Base-by-base conservation (phyloP, 108 stramenopile species). In the Nitzschia palea region DNA sequence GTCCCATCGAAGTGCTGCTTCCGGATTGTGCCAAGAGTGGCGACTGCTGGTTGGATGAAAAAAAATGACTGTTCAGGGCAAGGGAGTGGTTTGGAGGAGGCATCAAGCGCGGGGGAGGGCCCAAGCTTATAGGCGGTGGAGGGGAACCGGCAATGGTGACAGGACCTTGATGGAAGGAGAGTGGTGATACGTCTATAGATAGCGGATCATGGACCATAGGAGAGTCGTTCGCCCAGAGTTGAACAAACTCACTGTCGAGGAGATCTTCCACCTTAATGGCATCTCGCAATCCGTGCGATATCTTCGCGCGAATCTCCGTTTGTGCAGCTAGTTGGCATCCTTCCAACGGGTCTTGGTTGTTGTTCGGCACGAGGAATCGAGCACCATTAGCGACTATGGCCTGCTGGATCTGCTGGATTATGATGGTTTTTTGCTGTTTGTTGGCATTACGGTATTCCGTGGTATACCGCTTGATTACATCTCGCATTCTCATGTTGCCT, bases 401-500 rank as follows among this genome's bases (percentile, higher is more conserved):
- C 22, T 40, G 17, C 12, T 34, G 32, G 23, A 60, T 60, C 25
- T 60, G 59, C 15, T 60, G 36, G 20, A 60, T 40, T n/a, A 43
- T 60, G 40, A 42, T 28, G 20, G 59, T 32, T 26, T 60, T 60
- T 25, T 60, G 40, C 15, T 37, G 37, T 25, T 60, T 60, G 59
- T 60, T 60, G 36, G 59, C 59, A 23, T 42, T 43, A 14, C 59
- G 36, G 20, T 63, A 63, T 2, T 45, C 20, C 6, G 14, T 30
- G 14, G 44, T 63, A 47, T 48, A 63, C 3, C 62, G 44, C 17
- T 50, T 47, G 31, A 63, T 63, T 27, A 63, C 32, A 29, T 36
- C 62, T 63, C 62, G 25, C 27, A 63, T 29, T 30, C 62, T 47
- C 47, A 50, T 63, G 23, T 63, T 63, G 29, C 62, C 62, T 18